Base-by-base conservation (phyloP, 495 filamentous ascomycete species). In the Talaromyces ruber region DNA sequence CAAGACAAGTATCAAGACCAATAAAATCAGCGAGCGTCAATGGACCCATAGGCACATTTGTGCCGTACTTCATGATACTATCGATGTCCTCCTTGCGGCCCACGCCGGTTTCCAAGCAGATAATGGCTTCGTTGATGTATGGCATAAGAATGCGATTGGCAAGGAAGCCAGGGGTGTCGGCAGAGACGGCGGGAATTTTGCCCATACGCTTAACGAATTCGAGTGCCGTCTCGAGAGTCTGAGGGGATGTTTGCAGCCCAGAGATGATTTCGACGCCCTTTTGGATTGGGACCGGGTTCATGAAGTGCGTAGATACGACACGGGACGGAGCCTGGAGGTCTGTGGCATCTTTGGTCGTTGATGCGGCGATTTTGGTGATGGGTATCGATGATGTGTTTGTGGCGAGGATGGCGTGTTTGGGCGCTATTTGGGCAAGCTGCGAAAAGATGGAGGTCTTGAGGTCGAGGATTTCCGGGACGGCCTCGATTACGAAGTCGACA, bases 141-240 rank as follows among this genome's bases (percentile, higher is more conserved):
- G 94, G 94, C 94, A 99, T 97, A 64, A 99, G 77, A 57, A 99
- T 98, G 11, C 94, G 82, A 68, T 99, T 99, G 16, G 94, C 95
- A 3, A 99, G 77, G 78, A 99, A 99, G 2, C 94, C 94, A 1
- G 94, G 94, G 1, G 89, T 85, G 71, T 99, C 94, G 51, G 88
- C 90, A 24, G 89, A 94, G 37, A 88, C 80, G 2, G 91, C 92
- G 6, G 93, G 79, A 59, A 97, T 84, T 79, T 99, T 99, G 62
- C 92, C 93, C 90, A 99, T 96, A 56, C 84, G 82, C 73, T 88
- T 83, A 69, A 94, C 90, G 72, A 99, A 95, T 7, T 79, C 87
- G 18, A 97, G 78, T n/a, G 93, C 91, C 4, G 88, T 88, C 6
- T 89, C 87, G 28, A 96, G 74, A 0, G 95, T 98, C 50, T 83